Conservation (phyloP, 164 flowering plant genomes). For the Liquidambar formosana region DNA sequence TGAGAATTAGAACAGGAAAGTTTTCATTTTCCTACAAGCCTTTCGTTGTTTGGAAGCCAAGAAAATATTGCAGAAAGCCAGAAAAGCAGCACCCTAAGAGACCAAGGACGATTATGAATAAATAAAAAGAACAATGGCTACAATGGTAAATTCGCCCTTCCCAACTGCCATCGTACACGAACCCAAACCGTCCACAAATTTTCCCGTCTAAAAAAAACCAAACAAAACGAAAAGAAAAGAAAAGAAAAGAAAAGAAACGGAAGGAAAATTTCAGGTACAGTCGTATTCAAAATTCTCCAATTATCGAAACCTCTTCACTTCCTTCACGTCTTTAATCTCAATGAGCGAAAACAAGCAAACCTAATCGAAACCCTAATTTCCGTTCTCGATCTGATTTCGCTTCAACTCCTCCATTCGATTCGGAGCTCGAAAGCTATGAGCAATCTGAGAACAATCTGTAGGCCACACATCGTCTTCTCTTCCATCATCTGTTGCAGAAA, state of each 20-base stretch:
- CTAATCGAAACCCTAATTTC: background rate
- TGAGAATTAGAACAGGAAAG: too few relatives aligned
- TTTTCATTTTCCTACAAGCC: too few relatives aligned
- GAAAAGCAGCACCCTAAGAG: too few relatives aligned
- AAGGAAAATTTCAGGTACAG: background rate
- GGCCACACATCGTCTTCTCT: conserved; percentile 62
- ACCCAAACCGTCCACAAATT: too few relatives aligned
- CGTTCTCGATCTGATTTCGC: background rate
- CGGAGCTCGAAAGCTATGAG: conserved; percentile 40
- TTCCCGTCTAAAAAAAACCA: background rate
- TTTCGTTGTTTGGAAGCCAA: too few relatives aligned
- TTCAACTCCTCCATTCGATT: background rate
- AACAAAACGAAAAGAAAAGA: background rate
- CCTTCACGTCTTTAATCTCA: conserved; percentile 16
- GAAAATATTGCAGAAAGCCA: too few relatives aligned
- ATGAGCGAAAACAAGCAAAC: background rate
- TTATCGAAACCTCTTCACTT: conserved; percentile 8
- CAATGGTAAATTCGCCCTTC: too few relatives aligned
- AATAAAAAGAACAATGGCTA: too few relatives aligned
- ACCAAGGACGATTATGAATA: too few relatives aligned
- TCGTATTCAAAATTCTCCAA: conserved; percentile 8
- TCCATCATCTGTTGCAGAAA: conserved; percentile 47
- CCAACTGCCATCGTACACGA: too few relatives aligned
- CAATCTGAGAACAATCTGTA: conserved; percentile 54
- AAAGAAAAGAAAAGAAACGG: background rate